These are phyloP conservation scores for Collybia mongolica DNA, from an alignment of 768 basidiomycete genomes.

Conservation along the genomic window DNA sequence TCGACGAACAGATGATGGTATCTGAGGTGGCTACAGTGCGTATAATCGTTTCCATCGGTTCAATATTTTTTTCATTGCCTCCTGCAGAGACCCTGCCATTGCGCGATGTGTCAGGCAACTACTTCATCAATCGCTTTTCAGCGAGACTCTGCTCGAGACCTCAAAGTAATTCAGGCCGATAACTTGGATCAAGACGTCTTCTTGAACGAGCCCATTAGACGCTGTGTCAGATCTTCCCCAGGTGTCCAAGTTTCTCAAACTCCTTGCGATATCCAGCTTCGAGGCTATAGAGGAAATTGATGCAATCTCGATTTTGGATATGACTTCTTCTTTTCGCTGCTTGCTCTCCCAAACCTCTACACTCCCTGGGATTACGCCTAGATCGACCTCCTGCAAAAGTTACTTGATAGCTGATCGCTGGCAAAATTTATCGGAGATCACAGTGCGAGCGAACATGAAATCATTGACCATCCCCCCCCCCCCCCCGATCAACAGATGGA, in stretches of 20 bases:
- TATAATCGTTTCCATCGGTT: background rate
- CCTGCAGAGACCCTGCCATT: slow-evolving; percentile 27
- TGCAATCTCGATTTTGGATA: no score
- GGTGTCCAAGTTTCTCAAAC: slow-evolving; percentile 28
- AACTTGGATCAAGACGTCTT: no score
- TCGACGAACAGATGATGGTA: slow-evolving; percentile 25
- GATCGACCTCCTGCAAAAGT: no score
- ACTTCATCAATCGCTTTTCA: no score
- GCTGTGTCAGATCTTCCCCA: no score
- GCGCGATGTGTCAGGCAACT: slow-evolving; percentile 30
- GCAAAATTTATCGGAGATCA: no score
- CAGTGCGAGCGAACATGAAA: slow-evolving; percentile 8
- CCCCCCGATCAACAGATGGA: slow-evolving; percentile 15
- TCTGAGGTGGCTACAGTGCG: slow-evolving; percentile 30
- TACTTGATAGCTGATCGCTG: no score
- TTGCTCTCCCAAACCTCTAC: background rate
- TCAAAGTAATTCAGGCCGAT: no score
- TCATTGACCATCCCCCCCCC: slow-evolving; percentile 24
- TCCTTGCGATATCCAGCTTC: slow-evolving; percentile 26
- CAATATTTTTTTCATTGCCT: background rate
- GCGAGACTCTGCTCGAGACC: no score
- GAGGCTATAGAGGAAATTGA: no score
- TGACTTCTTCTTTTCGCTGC: slow-evolving; percentile 1
- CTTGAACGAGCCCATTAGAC: no score
- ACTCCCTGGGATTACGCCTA: no score